phyloP scores from a whole-genome alignment of 1,139 yeast species.

The Saccharomyces uvarum region DNA sequence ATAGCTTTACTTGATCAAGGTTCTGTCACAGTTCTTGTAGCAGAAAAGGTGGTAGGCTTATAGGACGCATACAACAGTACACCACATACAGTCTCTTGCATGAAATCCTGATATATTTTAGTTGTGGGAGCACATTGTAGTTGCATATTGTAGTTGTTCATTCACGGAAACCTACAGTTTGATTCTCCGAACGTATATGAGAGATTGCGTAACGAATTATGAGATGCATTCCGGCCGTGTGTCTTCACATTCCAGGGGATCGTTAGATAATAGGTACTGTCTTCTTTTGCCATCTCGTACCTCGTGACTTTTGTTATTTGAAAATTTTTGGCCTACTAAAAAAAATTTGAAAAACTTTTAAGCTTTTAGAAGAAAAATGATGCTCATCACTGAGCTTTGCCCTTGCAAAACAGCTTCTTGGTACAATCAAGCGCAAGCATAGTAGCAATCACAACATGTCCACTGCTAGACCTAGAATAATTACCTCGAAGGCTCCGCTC shows the following conservation, averaged over 20 bases:
- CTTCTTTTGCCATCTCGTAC: not conserved
- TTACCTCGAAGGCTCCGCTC: constrained; percentile 65
- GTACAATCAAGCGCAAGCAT: not conserved
- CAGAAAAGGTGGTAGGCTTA: not conserved
- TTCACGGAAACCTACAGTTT: no score
- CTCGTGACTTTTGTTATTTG: not conserved
- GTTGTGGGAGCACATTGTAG: no score
- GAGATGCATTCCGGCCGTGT: not conserved
- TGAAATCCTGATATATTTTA: no score
- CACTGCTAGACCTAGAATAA: constrained; percentile 61
- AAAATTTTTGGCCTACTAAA: constrained; percentile 4
- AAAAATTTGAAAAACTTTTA: not conserved
- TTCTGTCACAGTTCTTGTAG: not conserved
- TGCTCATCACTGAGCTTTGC: not conserved
- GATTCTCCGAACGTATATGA: no score
- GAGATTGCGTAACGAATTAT: not conserved
- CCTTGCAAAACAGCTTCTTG: not conserved
- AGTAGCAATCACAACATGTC: constrained; percentile 48
- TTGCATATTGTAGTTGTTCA: no score
- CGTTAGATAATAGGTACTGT: not conserved
- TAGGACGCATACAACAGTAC: not conserved
- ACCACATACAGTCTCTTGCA: not conserved
- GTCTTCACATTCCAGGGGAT: not conserved
- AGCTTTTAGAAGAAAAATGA: not conserved
- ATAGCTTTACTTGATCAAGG: not conserved